A percentile compares a stretch with the other conserved stretches of the same genome.
Evolutionary conservation across 345 rosid species (phyloP).

Genomic region (Linum trigynum): DNA sequence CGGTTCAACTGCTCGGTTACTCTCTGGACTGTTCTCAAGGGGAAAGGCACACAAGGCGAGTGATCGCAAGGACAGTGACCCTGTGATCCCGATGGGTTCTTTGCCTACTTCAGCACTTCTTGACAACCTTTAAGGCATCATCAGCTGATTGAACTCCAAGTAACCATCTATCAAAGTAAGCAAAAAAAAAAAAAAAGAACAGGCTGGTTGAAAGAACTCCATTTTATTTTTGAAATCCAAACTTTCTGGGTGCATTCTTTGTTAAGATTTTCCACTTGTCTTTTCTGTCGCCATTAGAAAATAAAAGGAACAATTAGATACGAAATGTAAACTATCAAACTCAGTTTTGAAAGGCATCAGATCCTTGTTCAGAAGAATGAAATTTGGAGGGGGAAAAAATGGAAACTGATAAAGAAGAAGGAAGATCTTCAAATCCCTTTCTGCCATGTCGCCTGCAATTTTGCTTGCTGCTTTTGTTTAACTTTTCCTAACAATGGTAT

Average conservation of each 20-base stretch:
- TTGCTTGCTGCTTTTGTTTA: not conserved
- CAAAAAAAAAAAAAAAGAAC: too few species aligned
- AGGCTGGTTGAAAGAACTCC: too few species aligned
- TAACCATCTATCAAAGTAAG: too few species aligned
- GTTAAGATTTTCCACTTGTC: too few species aligned
- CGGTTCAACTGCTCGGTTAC: constrained; percentile 34
- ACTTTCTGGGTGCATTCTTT: too few species aligned
- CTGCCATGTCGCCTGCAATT: not conserved
- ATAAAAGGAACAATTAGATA: too few species aligned
- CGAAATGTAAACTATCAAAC: too few species aligned
- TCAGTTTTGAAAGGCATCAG: too few species aligned
- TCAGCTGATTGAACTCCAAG: not conserved
- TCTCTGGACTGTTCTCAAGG: constrained; percentile 55
- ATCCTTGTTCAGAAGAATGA: too few species aligned
- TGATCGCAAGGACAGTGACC: constrained; percentile 37
- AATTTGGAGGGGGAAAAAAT: not conserved
- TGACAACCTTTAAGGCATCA: not conserved
- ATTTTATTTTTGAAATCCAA: too few species aligned
- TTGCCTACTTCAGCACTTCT: constrained; percentile 45
- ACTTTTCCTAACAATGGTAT: not conserved
- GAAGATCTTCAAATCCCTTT: not conserved
- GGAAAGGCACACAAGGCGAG: constrained; percentile 26
- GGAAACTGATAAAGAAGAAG: not conserved
- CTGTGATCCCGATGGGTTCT: constrained; percentile 65
- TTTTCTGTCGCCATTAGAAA: too few species aligned